A percentile compares a stretch with the other conserved stretches of the same genome.
Evolutionary conservation across 2,329 filamentous ascomycete species (phyloP).

Genomic region (Cladosporium sp.): DNA sequence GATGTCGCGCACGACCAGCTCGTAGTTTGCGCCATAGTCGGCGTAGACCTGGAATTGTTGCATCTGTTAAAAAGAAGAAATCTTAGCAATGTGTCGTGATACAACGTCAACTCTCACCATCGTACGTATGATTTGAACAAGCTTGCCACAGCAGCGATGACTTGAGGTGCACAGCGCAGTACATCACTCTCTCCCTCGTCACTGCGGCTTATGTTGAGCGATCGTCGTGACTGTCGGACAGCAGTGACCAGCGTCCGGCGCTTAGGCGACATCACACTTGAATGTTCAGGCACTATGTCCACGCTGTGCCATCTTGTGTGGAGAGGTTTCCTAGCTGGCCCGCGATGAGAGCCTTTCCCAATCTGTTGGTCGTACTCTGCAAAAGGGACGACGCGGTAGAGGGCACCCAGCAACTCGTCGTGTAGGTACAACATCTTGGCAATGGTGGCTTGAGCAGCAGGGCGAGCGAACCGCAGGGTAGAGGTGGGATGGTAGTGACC

Average conservation of each 20-base stretch:
- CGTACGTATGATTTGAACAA: conserved; percentile 55
- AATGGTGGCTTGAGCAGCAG: conserved; percentile 33
- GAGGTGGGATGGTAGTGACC: conserved; percentile 29
- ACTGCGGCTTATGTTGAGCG: conserved; percentile 47
- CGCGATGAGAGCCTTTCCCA: conserved; percentile 16
- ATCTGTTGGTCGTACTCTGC: conserved; percentile 51
- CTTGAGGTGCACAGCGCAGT: conserved; percentile 52
- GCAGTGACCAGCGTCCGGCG: conserved; percentile 1
- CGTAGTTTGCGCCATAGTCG: conserved; percentile 88
- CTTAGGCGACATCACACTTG: conserved; percentile 6
- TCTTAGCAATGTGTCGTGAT: conserved; percentile 47
- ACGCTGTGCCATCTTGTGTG: conserved; percentile 52
- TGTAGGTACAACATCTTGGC: conserved; percentile 80
- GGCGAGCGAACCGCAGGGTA: conserved; percentile 29
- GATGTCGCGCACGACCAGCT: conserved; percentile 78
- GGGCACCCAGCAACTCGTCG: conserved; percentile 73
- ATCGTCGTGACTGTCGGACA: conserved; percentile 43
- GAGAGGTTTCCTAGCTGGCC: conserved; percentile 33
- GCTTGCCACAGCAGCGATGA: conserved; percentile 54
- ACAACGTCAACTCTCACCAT: conserved; percentile 16
- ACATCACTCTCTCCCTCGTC: conserved; percentile 39
- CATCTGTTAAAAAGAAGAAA: conserved; percentile 56
- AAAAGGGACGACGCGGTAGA: conserved; percentile 70
- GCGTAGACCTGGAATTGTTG: conserved; percentile 83
- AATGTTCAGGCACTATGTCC: conserved; percentile 43